Evolutionary conservation across 2,329 filamentous ascomycete genomes (phyloP).

Genomic region (Eutypa lata): DNA sequence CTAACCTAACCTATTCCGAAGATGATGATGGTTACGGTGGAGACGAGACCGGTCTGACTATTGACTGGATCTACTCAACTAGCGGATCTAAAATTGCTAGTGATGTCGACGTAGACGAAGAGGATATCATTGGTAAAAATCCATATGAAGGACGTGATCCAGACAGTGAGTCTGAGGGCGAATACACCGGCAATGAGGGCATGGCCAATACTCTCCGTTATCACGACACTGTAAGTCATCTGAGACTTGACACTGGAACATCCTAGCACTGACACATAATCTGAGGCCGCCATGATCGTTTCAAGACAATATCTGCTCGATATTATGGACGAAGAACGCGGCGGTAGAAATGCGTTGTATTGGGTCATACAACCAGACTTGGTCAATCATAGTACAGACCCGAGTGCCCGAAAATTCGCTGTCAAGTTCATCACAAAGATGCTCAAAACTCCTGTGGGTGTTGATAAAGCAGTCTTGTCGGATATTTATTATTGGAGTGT

Average conservation of each 20-base stretch:
- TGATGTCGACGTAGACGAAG: background rate
- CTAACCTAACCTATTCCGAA: background rate
- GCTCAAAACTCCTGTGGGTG: background rate
- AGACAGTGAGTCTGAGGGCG: background rate
- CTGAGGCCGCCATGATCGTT: background rate
- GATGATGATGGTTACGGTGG: background rate
- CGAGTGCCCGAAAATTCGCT: background rate
- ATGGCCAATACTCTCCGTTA: background rate
- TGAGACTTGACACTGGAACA: background rate
- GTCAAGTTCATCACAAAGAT: background rate
- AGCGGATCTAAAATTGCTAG: background rate
- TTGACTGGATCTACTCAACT: background rate
- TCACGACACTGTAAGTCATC: background rate
- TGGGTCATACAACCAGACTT: background rate
- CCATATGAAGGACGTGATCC: background rate
- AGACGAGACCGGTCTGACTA: background rate
- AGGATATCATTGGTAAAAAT: background rate
- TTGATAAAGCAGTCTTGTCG: background rate
- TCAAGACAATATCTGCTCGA: background rate
- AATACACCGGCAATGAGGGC: background rate
- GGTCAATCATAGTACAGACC: background rate
- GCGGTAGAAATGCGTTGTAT: background rate
- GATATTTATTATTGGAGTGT: background rate
- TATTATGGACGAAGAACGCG: background rate
- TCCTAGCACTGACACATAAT: background rate